Evolutionary conservation across 768 basidiomycete species (phyloP).

Genomic region (Xerocomus brunneocitrinus): DNA sequence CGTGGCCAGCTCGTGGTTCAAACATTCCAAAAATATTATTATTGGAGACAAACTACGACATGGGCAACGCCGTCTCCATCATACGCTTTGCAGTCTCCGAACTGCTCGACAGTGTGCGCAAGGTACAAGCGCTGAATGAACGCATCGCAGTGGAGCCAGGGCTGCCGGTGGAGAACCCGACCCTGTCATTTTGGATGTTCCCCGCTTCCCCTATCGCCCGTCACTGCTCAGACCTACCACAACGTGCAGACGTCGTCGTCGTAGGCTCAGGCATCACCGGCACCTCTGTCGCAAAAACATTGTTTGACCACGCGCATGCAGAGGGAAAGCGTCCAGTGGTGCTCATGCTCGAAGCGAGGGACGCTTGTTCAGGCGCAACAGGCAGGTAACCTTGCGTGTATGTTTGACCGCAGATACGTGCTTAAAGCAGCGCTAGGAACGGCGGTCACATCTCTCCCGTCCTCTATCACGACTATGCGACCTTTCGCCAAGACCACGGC

Average conservation of each 20-base stretch:
- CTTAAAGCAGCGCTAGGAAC: conserved; percentile 35
- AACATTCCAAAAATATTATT: background rate
- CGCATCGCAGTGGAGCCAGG: conserved; percentile 46
- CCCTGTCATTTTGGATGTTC: conserved; percentile 58
- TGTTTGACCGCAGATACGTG: background rate
- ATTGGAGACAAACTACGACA: background rate
- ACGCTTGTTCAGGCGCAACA: conserved; percentile 70
- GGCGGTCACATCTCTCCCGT: conserved; percentile 65
- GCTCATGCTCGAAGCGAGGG: conserved; percentile 79
- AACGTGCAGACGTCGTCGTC: conserved; percentile 60
- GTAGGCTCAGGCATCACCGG: conserved; percentile 80
- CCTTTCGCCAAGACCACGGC: conserved; percentile 46
- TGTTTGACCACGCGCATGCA: conserved; percentile 37
- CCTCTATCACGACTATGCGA: conserved; percentile 54
- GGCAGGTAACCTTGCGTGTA: conserved; percentile 46
- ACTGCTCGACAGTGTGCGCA: conserved; percentile 14
- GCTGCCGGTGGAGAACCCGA: conserved; percentile 52
- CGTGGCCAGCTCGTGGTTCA: background rate
- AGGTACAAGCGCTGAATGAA: conserved; percentile 26
- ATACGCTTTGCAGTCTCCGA: conserved; percentile 17
- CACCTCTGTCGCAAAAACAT: conserved; percentile 50
- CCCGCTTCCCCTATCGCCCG: conserved; percentile 50
- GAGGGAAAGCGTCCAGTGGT: conserved; percentile 37
- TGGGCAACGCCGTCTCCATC: conserved; percentile 29
- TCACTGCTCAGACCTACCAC: conserved; percentile 22